Evolutionary conservation across 805 yeast species (phyloP).

Genomic region (Kazachstania taianensis): DNA sequence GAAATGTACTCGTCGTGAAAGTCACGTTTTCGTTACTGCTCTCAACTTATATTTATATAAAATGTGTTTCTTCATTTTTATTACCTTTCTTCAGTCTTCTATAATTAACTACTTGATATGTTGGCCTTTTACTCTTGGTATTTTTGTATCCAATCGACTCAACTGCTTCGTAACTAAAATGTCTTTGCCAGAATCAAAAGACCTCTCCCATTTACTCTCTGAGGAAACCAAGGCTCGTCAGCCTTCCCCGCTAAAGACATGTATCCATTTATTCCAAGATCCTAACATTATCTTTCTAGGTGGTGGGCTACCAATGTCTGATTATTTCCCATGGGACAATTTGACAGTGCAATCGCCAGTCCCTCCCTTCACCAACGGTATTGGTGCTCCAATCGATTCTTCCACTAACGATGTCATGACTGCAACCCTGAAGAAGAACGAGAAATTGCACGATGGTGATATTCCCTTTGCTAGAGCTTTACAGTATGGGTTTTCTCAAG

Average conservation of each 20-base stretch:
- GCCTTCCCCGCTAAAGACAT: constrained; percentile 73
- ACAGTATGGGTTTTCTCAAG: constrained; percentile 84
- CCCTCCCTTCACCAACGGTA: constrained; percentile 73
- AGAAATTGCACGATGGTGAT: constrained; percentile 41
- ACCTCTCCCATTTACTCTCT: constrained; percentile 65
- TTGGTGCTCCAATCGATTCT: constrained; percentile 43
- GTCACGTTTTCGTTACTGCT: no score
- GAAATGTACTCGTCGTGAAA: no score
- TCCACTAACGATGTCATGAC: constrained; percentile 23
- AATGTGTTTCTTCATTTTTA: background rate
- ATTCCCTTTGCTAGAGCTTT: constrained; percentile 75
- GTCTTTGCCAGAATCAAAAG: constrained; percentile 44
- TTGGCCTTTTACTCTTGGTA: background rate
- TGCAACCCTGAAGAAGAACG: constrained; percentile 27
- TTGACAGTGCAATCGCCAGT: constrained; percentile 61
- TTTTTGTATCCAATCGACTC: background rate
- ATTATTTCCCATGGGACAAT: constrained; percentile 85
- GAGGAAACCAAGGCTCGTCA: constrained; percentile 68
- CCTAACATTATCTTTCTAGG: constrained; percentile 84
- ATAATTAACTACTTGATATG: background rate
- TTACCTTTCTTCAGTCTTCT: background rate
- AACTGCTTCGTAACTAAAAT: constrained; percentile 6
- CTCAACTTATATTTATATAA: no score
- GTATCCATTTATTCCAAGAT: constrained; percentile 62
- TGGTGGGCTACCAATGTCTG: constrained; percentile 89